phyloP scores from a whole-genome alignment of 1,139 yeast species.

The Debaryomyces subglobosus region DNA sequence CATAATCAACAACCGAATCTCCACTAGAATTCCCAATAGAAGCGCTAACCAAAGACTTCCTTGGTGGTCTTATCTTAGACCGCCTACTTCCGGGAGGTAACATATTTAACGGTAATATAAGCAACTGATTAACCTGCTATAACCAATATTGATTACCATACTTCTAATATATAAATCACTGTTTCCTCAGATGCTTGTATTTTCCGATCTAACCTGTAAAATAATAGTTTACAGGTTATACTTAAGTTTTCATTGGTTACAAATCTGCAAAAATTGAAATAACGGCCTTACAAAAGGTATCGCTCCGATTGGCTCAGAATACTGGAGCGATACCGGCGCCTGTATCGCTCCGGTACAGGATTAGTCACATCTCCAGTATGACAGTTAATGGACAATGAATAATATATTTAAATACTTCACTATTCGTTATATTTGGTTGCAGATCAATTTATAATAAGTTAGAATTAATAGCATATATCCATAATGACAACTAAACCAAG shows the following conservation, averaged over 20 bases:
- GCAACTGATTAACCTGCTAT: background rate
- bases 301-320: background rate
- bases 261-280: background rate
- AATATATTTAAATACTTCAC: slow-evolving; percentile 3
- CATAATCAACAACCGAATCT: slow-evolving; percentile 55
- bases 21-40: slow-evolving; percentile 19
- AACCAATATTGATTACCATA: background rate
- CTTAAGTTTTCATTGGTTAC: background rate
- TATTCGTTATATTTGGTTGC: background rate
- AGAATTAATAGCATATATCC: background rate
- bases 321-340: background rate
- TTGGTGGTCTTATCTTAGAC: slow-evolving; percentile 76
- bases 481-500: slow-evolving; percentile 21
- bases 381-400: slow-evolving; percentile 6
- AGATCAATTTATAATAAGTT: background rate
- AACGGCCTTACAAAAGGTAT: background rate
- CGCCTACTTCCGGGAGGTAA: slow-evolving; percentile 48
- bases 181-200: background rate
- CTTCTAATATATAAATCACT: background rate
- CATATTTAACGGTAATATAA: slow-evolving; percentile 20
- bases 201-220: slow-evolving; percentile 10
- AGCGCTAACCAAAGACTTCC: slow-evolving; percentile 45
- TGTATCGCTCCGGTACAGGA: slow-evolving; percentile 8
- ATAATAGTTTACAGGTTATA: background rate
- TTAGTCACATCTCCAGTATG: slow-evolving; percentile 3